A percentile compares a stretch with the other conserved stretches of the same genome.
phyloP scores from a whole-genome alignment of 805 yeast species.

The Soucietia sequanensis region DNA sequence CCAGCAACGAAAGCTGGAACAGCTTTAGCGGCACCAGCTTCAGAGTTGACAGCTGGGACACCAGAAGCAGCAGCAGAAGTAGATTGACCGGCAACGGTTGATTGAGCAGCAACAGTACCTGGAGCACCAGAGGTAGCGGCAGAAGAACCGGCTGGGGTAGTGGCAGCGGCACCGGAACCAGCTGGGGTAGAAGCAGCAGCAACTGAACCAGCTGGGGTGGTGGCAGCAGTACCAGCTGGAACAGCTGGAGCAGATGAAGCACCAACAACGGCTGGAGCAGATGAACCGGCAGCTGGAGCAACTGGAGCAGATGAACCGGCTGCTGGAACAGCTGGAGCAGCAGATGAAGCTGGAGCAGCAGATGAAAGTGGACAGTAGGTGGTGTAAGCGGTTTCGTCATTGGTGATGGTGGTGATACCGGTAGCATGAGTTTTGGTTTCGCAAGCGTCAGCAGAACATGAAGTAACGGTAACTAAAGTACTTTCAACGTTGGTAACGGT shows the following conservation, averaged over 20 bases:
- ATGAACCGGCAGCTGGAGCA: constrained; percentile 8
- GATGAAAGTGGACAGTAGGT: constrained; percentile 17
- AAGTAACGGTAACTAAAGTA: constrained; percentile 20
- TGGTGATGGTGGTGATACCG: constrained; percentile 15
- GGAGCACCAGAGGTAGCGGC: constrained; percentile 10
- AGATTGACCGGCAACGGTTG: constrained; percentile 7
- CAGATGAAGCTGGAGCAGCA: constrained; percentile 8
- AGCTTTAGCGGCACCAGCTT: constrained; percentile 12
- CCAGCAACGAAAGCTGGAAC: constrained; percentile 6
- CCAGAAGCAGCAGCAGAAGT: constrained; percentile 8
- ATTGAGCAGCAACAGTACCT: constrained; percentile 5
- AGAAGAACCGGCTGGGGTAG: constrained; percentile 9
- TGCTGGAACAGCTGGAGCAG: constrained; percentile 7
- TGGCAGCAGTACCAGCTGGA: constrained; percentile 7
- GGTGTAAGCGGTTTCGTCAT: constrained; percentile 11
- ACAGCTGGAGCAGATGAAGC: constrained; percentile 8
- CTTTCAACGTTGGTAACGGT: constrained; percentile 4
- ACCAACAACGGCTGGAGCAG: constrained; percentile 8
- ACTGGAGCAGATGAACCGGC: constrained; percentile 11
- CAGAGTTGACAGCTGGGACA: constrained; percentile 11
- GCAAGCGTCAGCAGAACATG: constrained; percentile 18
- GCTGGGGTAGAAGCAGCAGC: constrained; percentile 11
- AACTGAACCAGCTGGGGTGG: constrained; percentile 11
- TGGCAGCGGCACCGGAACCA: constrained; percentile 9
- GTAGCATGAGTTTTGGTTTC: constrained; percentile 15